Percentiles rank a stretch among this genome's conserved stretches.
Evolutionary conservation across 371 early-diverging fungal species (phyloP).

Genomic region (Capniomyces stellatus): DNA sequence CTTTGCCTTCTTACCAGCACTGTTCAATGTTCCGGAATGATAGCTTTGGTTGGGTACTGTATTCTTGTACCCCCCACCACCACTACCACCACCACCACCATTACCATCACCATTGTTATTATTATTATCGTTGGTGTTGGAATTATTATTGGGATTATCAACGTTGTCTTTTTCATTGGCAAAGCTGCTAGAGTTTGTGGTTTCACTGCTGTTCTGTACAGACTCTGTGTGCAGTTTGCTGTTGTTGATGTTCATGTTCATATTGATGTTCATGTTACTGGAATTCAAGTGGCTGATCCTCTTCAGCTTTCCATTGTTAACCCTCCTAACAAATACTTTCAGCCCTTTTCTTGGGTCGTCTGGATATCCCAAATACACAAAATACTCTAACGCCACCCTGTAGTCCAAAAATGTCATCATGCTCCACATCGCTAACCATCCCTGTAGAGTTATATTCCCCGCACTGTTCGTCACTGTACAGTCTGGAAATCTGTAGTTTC

Average conservation of each 20-base stretch:
- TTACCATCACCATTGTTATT: neutral
- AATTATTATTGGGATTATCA: no score
- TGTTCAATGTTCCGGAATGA: neutral
- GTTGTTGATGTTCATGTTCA: neutral
- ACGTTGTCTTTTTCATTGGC: no score
- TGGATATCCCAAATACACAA: conserved; percentile 88
- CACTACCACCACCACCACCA: neutral
- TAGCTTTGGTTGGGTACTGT: neutral
- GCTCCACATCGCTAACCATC: conserved; percentile 94
- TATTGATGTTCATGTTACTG: neutral
- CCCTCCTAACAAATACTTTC: conserved; percentile 25
- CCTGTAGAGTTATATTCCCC: conserved; percentile 81
- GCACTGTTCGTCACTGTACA: conserved; percentile 75
- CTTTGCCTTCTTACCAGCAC: neutral
- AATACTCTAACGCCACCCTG: conserved; percentile 67
- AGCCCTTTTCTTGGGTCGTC: conserved; percentile 58
- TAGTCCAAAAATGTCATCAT: conserved; percentile 88
- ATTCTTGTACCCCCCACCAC: neutral
- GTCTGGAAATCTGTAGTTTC: conserved; percentile 65
- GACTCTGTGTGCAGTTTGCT: neutral
- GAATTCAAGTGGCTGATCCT: no score
- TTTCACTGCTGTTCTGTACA: no score
- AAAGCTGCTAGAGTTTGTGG: no score
- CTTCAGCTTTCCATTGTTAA: conserved; percentile 43
- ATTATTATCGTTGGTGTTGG: no score